Conservation (phyloP, 257 asterid species). For the Striga asiatica region DNA sequence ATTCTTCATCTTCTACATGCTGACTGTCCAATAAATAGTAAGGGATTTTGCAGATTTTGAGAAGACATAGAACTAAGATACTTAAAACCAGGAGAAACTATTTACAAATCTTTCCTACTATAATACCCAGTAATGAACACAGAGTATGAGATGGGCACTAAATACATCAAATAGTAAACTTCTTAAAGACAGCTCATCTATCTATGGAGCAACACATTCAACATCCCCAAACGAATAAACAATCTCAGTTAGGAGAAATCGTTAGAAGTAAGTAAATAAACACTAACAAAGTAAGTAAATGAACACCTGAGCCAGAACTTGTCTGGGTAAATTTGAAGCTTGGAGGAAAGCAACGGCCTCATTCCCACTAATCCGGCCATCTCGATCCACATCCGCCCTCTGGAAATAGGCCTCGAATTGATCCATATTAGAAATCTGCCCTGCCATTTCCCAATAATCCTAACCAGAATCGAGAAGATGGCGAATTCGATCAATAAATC, state of each 20-base stretch:
- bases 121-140: too few species aligned
- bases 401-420: constrained; percentile 73
- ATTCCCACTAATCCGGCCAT: constrained; percentile 79
- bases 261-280: too few species aligned
- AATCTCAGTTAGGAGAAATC: not conserved
- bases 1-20: not conserved
- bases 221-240: not conserved
- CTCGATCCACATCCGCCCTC: constrained; percentile 91
- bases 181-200: constrained; percentile 10
- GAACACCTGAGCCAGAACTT: constrained; percentile 86
- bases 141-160: constrained; percentile 1
- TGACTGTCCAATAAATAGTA: not conserved
- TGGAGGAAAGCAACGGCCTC: constrained; percentile 85
- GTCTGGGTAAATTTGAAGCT: constrained; percentile 66
- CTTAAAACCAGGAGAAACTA: constrained; percentile 3
- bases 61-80: not conserved
- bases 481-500: constrained; percentile 25
- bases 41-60: not conserved
- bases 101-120: not conserved
- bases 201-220: too few species aligned
- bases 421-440: constrained; percentile 46
- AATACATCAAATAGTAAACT: constrained; percentile 7
- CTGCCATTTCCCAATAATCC: constrained; percentile 26
- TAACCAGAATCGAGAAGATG: constrained; percentile 14
- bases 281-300: too few species aligned